Evolutionary conservation across 2,329 filamentous ascomycete genomes (phyloP).

Genomic region (Curvularia eragrostidis): DNA sequence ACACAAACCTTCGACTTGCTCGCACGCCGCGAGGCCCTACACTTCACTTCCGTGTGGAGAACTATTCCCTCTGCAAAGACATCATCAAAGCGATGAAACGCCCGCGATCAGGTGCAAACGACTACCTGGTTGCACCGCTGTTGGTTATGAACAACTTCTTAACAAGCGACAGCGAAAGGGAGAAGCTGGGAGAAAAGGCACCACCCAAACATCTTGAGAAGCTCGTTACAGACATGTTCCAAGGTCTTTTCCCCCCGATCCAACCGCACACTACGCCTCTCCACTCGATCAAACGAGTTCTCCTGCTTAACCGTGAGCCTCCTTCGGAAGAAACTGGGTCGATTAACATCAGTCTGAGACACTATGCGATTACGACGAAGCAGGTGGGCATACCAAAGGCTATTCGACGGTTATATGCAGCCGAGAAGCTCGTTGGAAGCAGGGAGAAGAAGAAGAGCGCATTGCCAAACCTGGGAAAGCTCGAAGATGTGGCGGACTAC

Average conservation of each 20-base stretch:
- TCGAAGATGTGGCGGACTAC: slow-evolving; percentile 94
- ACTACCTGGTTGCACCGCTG: slow-evolving; percentile 84
- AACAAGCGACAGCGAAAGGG: slow-evolving; percentile 59
- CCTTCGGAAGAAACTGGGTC: slow-evolving; percentile 53
- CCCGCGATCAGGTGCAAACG: slow-evolving; percentile 77
- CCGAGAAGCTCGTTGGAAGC: slow-evolving; percentile 75
- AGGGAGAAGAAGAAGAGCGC: slow-evolving; percentile 63
- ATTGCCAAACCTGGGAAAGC: slow-evolving; percentile 85
- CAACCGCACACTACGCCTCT: slow-evolving; percentile 89
- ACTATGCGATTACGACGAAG: slow-evolving; percentile 95
- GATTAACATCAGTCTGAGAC: slow-evolving; percentile 85
- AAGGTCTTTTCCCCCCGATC: slow-evolving; percentile 94
- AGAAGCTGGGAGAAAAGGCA: slow-evolving; percentile 57
- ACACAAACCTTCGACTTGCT: slow-evolving; percentile 88
- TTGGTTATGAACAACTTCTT: slow-evolving; percentile 99
- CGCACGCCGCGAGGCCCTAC: slow-evolving; percentile 91
- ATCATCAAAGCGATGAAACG: slow-evolving; percentile 83
- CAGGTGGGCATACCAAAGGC: slow-evolving; percentile 83
- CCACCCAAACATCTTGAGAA: slow-evolving; percentile 95
- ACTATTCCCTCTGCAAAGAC: slow-evolving; percentile 93
- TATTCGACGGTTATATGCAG: slow-evolving; percentile 81
- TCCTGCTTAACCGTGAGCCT: slow-evolving; percentile 84
- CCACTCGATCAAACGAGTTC: slow-evolving; percentile 87
- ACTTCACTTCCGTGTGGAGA: slow-evolving; percentile 90
- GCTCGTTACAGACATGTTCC: slow-evolving; percentile 91